A percentile compares a stretch with the other conserved stretches of the same genome.
Conservation (phyloP, 306 rosid genomes). For the Quercus ilex region DNA sequence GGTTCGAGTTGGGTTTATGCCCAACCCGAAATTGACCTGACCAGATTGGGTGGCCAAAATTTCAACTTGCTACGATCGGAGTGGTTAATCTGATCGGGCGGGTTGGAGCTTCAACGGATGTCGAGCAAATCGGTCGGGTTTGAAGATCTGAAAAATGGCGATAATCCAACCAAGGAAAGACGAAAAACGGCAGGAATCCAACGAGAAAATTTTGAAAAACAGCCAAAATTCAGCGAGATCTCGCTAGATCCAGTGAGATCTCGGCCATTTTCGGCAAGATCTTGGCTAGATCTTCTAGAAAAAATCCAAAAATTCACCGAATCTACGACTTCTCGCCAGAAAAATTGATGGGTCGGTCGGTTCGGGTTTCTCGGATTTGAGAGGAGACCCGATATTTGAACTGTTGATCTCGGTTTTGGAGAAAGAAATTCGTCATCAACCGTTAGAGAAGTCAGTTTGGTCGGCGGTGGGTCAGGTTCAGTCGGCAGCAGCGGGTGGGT, state of each 20-base stretch:
- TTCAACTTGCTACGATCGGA: accelerated
- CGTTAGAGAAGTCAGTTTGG: accelerated
- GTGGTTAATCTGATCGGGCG: accelerated
- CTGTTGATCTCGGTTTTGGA: too few species aligned
- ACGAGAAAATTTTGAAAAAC: too few species aligned
- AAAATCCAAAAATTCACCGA: accelerated
- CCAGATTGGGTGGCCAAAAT: too few species aligned
- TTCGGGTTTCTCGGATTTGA: too few species aligned
- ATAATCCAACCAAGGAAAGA: too few species aligned
- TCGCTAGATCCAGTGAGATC: accelerated
- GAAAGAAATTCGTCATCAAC: accelerated
- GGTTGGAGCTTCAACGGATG: too few species aligned
- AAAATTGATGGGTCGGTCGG: accelerated
- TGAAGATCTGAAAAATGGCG: too few species aligned
- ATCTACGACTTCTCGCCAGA: accelerated
- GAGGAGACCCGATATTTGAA: too few species aligned
- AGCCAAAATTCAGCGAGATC: accelerated
- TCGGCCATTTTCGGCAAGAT: too few species aligned
- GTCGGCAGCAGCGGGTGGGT: accelerated
- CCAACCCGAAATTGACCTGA: accelerated
- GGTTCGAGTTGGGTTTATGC: too few species aligned
- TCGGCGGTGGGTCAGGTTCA: accelerated
- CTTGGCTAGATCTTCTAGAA: too few species aligned
- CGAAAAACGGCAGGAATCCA: accelerated
- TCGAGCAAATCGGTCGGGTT: accelerated